Evolutionary conservation across 306 rosid species (phyloP).

Genomic region (Hippophae rhamnoides): DNA sequence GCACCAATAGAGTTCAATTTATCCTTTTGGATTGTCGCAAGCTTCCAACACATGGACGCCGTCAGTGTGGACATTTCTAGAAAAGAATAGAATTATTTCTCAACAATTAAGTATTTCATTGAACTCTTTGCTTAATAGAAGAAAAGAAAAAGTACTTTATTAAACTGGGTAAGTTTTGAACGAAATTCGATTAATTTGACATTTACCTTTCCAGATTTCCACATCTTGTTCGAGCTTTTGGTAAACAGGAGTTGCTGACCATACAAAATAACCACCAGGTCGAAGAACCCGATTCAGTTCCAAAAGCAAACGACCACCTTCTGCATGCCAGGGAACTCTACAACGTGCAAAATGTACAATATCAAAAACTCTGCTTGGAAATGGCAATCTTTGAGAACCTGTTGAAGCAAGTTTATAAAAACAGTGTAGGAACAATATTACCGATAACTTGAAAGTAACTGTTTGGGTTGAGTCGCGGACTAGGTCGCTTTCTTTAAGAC

Average conservation of each 20-base stretch:
- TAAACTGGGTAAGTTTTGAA: too few species aligned
- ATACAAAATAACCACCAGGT: conserved; percentile 72
- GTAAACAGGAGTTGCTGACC: conserved; percentile 95
- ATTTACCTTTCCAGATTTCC: conserved; percentile 65
- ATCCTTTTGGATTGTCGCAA: conserved; percentile 66
- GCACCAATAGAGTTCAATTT: conserved; percentile 50
- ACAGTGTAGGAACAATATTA: too few species aligned
- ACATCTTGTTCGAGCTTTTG: conserved; percentile 73
- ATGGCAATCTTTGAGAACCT: conserved; percentile 80
- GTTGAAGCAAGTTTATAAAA: too few species aligned
- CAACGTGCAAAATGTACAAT: conserved; percentile 76
- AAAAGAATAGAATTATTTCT: background rate
- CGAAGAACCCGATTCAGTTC: conserved; percentile 74
- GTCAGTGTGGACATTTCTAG: conserved; percentile 69
- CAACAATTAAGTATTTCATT: too few species aligned
- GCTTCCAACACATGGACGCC: conserved; percentile 81
- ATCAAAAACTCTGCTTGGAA: conserved; percentile 70
- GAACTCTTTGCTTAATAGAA: too few species aligned
- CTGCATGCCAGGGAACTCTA: conserved; percentile 85
- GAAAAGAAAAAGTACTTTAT: too few species aligned
- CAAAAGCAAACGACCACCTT: conserved; percentile 75
- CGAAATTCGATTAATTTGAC: too few species aligned
- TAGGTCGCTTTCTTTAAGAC: too few species aligned
- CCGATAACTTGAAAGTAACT: too few species aligned
- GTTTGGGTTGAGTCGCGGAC: too few species aligned